Percentiles rank a stretch among this genome's conserved stretches.
These are phyloP conservation scores for Oemleria cerasiformis DNA, from an alignment of 306 rosid species.

Conservation along the genomic window DNA sequence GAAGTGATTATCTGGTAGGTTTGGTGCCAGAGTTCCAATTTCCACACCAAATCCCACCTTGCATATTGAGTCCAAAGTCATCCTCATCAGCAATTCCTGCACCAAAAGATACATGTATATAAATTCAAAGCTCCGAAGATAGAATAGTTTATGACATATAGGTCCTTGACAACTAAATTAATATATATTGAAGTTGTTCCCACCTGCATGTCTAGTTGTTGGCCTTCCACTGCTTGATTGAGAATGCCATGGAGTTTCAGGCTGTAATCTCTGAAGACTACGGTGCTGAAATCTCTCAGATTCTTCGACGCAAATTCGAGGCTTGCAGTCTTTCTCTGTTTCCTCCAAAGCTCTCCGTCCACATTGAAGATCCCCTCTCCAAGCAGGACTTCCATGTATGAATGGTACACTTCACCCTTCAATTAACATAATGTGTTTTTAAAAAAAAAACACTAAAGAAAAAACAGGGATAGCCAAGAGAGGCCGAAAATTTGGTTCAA, in stretches of 20 bases:
- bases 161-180: too few species aligned
- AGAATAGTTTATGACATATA: too few species aligned
- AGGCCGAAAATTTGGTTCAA: too few species aligned
- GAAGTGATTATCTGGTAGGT: slow-evolving; percentile 67
- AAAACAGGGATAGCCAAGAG: too few species aligned
- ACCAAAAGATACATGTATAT: not conserved
- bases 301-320: slow-evolving; percentile 92
- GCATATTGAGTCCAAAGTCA: slow-evolving; percentile 92
- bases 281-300: slow-evolving; percentile 77
- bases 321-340: slow-evolving; percentile 88
- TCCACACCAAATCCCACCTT: slow-evolving; percentile 97
- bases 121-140: not conserved
- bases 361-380: slow-evolving; percentile 92
- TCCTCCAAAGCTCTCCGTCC: slow-evolving; percentile 89
- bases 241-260: slow-evolving; percentile 65
- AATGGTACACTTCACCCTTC: slow-evolving; percentile 84
- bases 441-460: not conserved
- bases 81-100: slow-evolving; percentile 86
- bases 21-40: slow-evolving; percentile 75
- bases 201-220: slow-evolving; percentile 86
- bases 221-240: slow-evolving; percentile 39
- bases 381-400: slow-evolving; percentile 88
- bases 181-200: not conserved
- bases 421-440: slow-evolving; percentile 13
- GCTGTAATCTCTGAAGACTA: slow-evolving; percentile 70